Evolutionary conservation across 129 eudicot genomes (phyloP).

Genomic region (Rutidosis leptorrhynchoides): DNA sequence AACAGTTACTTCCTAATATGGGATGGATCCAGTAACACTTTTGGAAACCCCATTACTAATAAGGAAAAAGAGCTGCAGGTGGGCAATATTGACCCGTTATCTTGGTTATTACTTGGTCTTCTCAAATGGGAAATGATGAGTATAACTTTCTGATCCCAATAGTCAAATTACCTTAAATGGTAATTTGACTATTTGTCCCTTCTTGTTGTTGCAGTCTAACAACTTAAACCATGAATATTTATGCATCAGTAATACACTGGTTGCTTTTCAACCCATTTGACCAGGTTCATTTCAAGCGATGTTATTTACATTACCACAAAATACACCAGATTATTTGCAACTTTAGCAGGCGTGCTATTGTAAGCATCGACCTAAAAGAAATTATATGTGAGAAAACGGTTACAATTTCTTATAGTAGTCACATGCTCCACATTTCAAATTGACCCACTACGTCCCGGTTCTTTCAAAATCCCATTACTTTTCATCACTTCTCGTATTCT

Average conservation of each 20-base stretch:
- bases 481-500: slow-evolving; percentile 66
- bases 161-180: too few relatives aligned
- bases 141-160: too few relatives aligned
- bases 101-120: too few relatives aligned
- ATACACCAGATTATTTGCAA: not conserved
- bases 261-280: not conserved
- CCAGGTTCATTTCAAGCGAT: not conserved
- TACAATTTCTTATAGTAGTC: not conserved
- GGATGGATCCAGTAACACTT: too few relatives aligned
- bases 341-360: not conserved
- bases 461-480: slow-evolving; percentile 41
- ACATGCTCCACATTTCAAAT: slow-evolving; percentile 12
- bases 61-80: too few relatives aligned
- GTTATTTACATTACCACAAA: not conserved
- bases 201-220: too few relatives aligned
- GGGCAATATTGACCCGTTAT: too few relatives aligned
- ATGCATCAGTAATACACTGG: not conserved
- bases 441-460: slow-evolving; percentile 66
- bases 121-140: too few relatives aligned
- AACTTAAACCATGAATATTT: not conserved
- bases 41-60: too few relatives aligned
- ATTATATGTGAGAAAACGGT: not conserved
- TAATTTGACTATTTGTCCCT: too few relatives aligned
- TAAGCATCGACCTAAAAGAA: not conserved
- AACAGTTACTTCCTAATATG: too few relatives aligned